These are phyloP conservation scores for Secale cereale DNA, from an alignment of 176 grass and related monocot genomes.

Conservation along the genomic window DNA sequence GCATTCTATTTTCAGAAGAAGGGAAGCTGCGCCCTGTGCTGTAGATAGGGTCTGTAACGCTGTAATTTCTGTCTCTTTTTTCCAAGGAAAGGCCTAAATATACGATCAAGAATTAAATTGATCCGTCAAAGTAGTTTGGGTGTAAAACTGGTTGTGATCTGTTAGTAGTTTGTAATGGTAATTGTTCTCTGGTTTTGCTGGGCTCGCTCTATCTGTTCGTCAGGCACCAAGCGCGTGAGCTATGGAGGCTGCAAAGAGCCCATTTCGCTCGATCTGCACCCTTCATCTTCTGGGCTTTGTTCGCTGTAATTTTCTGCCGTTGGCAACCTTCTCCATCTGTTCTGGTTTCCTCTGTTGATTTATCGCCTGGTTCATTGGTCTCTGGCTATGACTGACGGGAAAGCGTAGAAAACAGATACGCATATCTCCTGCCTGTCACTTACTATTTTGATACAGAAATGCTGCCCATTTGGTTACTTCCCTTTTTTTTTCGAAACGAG, in stretches of 20 bases:
- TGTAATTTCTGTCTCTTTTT: not conserved
- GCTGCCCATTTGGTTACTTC: not conserved
- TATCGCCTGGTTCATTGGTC: not conserved
- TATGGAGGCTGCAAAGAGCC: no score
- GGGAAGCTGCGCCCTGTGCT: not conserved
- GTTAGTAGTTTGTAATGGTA: not conserved
- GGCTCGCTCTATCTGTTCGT: not conserved
- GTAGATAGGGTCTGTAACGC: not conserved
- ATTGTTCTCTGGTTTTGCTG: not conserved
- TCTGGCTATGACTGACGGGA: not conserved
- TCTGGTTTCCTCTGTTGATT: not conserved
- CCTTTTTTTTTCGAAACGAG: no score
- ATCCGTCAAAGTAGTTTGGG: not conserved
- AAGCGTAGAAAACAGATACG: not conserved
- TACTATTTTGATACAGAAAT: not conserved
- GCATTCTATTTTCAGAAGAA: not conserved
- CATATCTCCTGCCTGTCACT: not conserved
- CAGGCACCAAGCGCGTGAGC: not conserved
- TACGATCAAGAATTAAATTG: slow-evolving; percentile 7
- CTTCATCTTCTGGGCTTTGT: no score
- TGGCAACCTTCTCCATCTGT: not conserved
- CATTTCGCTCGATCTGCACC: no score
- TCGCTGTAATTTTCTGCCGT: not conserved
- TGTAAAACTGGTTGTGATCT: not conserved
- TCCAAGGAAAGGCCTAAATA: not conserved